Evolutionary conservation across 1,139 yeast species (phyloP).

Genomic region (Kurtzmaniella natalensis): DNA sequence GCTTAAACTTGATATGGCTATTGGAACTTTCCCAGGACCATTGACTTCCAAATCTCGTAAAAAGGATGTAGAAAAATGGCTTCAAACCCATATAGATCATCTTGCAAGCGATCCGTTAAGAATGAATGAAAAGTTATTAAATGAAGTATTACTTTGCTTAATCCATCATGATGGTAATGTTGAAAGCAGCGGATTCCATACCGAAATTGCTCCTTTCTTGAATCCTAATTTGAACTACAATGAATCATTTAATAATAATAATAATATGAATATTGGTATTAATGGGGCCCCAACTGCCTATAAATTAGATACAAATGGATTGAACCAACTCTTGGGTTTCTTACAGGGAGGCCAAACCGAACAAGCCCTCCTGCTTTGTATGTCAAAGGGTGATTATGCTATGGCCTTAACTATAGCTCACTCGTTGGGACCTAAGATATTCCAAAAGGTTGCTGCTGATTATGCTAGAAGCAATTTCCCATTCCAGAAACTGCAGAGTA

Average conservation of each 20-base stretch:
- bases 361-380: constrained; percentile 60
- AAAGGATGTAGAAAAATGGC: constrained; percentile 66
- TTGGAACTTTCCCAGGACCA: constrained; percentile 58
- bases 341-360: constrained; percentile 63
- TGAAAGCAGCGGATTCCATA: constrained; percentile 20
- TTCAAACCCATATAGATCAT: constrained; percentile 22
- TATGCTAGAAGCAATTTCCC: constrained; percentile 36
- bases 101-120: constrained; percentile 6
- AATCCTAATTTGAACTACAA: constrained; percentile 33
- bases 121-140: constrained; percentile 26
- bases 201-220: constrained; percentile 24
- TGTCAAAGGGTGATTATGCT: constrained; percentile 70
- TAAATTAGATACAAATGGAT: constrained; percentile 34
- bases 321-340: constrained; percentile 29
- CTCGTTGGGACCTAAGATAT: constrained; percentile 56
- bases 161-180: constrained; percentile 29
- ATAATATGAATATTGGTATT: constrained; percentile 12
- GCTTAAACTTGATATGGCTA: constrained; percentile 17
- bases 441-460: constrained; percentile 53
- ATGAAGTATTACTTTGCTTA: constrained; percentile 25
- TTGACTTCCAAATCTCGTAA: constrained; percentile 45
- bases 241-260: constrained; percentile 17
- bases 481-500: constrained; percentile 37
- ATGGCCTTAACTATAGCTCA: constrained; percentile 71
- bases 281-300: constrained; percentile 20